Evolutionary conservation across 1,284 basidiomycete species (phyloP), one percentile per base, ranked within the genome.

Genomic region (Phenoliferia sp.): DNA sequence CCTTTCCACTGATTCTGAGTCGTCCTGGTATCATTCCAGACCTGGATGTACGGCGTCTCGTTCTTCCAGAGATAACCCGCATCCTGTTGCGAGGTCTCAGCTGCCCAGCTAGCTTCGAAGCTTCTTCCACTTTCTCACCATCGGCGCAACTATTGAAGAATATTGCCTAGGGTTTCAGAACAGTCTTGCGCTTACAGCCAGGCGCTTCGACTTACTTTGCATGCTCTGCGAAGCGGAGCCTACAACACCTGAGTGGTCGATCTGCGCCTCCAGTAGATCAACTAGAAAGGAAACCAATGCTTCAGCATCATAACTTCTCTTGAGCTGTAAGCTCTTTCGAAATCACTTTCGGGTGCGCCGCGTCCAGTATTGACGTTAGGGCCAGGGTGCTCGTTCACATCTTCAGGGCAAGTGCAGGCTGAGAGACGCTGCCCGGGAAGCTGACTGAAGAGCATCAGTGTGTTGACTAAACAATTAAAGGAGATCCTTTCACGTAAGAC

Each of bases 61-160:
- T 84, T 77, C 78, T 80, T 82, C 56, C 76, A 77, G 57, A 81
- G 80, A 55, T 78, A 78, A 5, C 62, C 71, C 28, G 76, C 77
- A 74, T 86, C 83, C 77, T 85, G 85, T 0, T 86, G 85, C 74
- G 82, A 85, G 62, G 79, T 75, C 70, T 12, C 12, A 12, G 39
- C 39, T 44, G 22, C 12, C 22, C 39, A 22, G 22, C 12, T 12
- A 44, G 39, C 39, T 44, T 12, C 12, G 39, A 44, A 22, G 39
- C 12, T 12, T 12, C 12, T 12, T 22, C 12, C 39, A 44, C 39
- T 44, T 19, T 52, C 22, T 7, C 48, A 19, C 17, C 6, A 52
- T 52, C 5, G 48, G 48, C 19, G 48, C 48, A 22, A 52, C 48
- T 52, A 26, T 52, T 9, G 5, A 6, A 22, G 39, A 22, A 44